Conservation (phyloP, 2,329 filamentous ascomycete genomes). For the Metarhizium brunneum region DNA sequence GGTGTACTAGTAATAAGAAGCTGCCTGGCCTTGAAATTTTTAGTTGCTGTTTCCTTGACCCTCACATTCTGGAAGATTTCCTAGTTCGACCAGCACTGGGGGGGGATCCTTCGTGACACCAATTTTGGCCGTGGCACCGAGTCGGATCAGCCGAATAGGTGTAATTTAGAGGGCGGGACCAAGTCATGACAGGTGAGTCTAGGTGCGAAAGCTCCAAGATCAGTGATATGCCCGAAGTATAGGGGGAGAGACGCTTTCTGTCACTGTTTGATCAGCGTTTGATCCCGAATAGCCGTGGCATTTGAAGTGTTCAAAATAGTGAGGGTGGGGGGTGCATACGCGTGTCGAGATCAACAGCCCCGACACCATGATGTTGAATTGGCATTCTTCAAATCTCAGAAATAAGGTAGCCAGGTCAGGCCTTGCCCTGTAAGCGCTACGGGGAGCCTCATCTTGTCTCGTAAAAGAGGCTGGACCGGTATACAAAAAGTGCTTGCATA, state of each 20-base stretch:
- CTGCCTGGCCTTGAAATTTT: too few species aligned
- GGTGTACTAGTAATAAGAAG: too few species aligned
- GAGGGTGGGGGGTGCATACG: neutral
- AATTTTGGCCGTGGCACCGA: too few species aligned
- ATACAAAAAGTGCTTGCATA: too few species aligned
- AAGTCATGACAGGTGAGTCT: neutral
- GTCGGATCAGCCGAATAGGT: too few species aligned
- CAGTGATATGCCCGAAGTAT: neutral
- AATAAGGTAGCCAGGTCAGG: too few species aligned
- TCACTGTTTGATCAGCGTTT: neutral
- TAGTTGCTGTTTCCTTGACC: neutral
- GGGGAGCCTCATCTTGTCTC: too few species aligned
- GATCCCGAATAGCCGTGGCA: neutral
- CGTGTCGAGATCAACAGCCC: too few species aligned
- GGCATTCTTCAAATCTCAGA: too few species aligned
- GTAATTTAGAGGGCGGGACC: neutral
- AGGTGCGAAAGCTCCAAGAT: neutral
- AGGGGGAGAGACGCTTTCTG: neutral
- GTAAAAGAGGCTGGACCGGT: too few species aligned
- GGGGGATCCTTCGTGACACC: neutral
- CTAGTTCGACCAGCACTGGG: neutral
- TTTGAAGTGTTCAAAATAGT: neutral
- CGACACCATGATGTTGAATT: too few species aligned
- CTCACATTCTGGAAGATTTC: neutral
- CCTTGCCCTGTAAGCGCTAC: too few species aligned